phyloP scores from a whole-genome alignment of 2,329 filamentous ascomycete genomes.

The Epichloe uncinata region DNA sequence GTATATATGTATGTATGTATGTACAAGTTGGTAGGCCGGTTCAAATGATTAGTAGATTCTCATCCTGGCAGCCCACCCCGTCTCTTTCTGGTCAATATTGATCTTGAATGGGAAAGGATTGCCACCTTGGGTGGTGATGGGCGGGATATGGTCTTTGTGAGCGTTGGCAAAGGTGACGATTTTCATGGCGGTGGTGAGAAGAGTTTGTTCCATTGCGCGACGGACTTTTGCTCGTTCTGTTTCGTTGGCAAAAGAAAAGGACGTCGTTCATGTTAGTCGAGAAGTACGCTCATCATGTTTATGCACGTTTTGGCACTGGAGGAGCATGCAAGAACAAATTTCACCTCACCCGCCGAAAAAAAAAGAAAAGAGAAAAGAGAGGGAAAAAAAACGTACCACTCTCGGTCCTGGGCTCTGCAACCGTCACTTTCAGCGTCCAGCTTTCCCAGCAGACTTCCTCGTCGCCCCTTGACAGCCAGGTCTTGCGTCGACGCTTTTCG shows the following conservation, averaged over 20 bases:
- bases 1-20: neutral
- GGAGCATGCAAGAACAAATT: too few species aligned
- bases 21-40: too few species aligned
- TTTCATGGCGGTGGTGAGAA: constrained; percentile 78
- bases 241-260: neutral
- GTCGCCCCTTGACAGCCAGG: constrained; percentile 66
- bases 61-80: constrained; percentile 64
- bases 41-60: constrained; percentile 46
- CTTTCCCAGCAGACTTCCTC: constrained; percentile 96
- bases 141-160: constrained; percentile 92
- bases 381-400: constrained; percentile 48
- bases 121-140: constrained; percentile 83
- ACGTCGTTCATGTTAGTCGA: neutral
- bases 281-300: too few species aligned
- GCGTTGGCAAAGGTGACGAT: constrained; percentile 77
- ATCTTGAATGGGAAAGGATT: constrained; percentile 97
- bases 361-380: neutral
- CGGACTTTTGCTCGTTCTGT: constrained; percentile 78
- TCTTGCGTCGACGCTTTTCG: constrained; percentile 76
- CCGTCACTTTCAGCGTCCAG: constrained; percentile 89
- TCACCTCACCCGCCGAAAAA: neutral
- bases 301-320: too few species aligned
- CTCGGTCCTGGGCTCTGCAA: constrained; percentile 79
- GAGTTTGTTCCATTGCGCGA: constrained; percentile 78
- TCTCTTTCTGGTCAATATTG: constrained; percentile 69